These are phyloP conservation scores for Trifolium subterraneum DNA, from an alignment of 306 rosid species.

Conservation along the genomic window DNA sequence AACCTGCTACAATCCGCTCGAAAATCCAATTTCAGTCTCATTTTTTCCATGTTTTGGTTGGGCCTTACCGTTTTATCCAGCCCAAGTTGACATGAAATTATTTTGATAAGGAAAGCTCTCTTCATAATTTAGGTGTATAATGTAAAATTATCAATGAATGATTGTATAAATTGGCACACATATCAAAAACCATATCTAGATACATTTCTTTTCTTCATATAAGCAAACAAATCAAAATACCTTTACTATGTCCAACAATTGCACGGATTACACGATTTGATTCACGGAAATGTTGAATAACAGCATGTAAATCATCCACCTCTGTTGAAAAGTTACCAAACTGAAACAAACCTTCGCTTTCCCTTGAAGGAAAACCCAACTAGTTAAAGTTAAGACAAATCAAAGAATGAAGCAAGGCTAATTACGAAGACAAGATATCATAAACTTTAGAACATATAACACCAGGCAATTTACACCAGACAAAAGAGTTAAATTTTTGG, in stretches of 20 bases:
- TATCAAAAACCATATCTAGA: slow-evolving; percentile 9
- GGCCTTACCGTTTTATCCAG: too few relatives aligned
- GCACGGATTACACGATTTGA: slow-evolving; percentile 55
- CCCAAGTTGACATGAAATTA: neutral
- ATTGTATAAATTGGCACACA: slow-evolving; percentile 17
- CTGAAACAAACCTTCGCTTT: slow-evolving; percentile 77
- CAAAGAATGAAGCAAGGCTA: neutral
- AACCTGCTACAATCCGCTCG: too few relatives aligned
- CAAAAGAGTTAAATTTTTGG: neutral
- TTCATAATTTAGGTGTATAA: too few relatives aligned
- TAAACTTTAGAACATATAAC: slow-evolving; percentile 1
- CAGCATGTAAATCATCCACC: slow-evolving; percentile 69
- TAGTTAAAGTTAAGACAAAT: slow-evolving; percentile 34
- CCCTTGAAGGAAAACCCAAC: slow-evolving; percentile 52
- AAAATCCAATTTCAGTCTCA: too few relatives aligned
- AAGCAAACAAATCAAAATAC: slow-evolving; percentile 44
- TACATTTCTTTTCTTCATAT: neutral
- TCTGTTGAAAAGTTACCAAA: slow-evolving; percentile 58
- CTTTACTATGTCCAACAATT: slow-evolving; percentile 85
- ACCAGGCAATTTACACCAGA: neutral
- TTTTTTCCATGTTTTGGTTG: too few relatives aligned
- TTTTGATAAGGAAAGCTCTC: too few relatives aligned
- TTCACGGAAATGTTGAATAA: slow-evolving; percentile 58
- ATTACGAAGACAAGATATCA: slow-evolving; percentile 18
- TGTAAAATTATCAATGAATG: neutral